Conservation (phyloP, 2,329 filamentous ascomycete genomes). For the Gaeumannomyces tritici region DNA sequence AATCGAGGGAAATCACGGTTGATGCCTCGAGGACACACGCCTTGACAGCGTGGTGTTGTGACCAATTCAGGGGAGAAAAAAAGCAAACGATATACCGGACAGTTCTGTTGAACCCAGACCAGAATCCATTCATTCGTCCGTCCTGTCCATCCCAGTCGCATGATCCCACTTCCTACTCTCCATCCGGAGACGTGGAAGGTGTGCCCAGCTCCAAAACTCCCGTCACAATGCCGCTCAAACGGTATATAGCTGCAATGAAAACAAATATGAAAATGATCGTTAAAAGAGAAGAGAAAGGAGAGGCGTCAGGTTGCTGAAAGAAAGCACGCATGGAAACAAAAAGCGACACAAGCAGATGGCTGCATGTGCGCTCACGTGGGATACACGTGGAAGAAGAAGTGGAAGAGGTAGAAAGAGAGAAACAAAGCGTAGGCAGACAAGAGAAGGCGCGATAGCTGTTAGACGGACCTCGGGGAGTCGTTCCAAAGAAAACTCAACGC, state of each 20-base stretch:
- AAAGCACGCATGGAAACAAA: background rate
- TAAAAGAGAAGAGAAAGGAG: background rate
- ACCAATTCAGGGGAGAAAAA: background rate
- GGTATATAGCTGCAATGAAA: background rate
- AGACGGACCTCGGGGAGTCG: background rate
- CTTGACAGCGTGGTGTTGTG: background rate
- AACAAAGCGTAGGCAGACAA: no score
- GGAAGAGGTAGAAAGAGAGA: background rate
- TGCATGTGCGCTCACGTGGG: background rate
- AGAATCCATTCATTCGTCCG: background rate
- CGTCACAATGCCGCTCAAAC: background rate
- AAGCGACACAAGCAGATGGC: background rate
- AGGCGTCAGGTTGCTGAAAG: background rate
- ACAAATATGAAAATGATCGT: background rate
- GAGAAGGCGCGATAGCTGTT: no score
- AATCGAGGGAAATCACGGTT: background rate
- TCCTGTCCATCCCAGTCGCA: background rate
- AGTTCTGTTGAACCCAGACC: background rate
- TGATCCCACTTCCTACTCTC: background rate
- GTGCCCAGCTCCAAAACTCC: slow-evolving; percentile 1
- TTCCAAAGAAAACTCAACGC: background rate
- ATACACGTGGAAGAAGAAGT: background rate
- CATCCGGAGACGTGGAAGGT: background rate
- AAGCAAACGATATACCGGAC: background rate
- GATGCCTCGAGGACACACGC: background rate